Percentiles rank a stretch among this genome's conserved stretches.
Evolutionary conservation across 2,329 filamentous ascomycete species (phyloP).

Genomic region (Colletotrichum destructivum): DNA sequence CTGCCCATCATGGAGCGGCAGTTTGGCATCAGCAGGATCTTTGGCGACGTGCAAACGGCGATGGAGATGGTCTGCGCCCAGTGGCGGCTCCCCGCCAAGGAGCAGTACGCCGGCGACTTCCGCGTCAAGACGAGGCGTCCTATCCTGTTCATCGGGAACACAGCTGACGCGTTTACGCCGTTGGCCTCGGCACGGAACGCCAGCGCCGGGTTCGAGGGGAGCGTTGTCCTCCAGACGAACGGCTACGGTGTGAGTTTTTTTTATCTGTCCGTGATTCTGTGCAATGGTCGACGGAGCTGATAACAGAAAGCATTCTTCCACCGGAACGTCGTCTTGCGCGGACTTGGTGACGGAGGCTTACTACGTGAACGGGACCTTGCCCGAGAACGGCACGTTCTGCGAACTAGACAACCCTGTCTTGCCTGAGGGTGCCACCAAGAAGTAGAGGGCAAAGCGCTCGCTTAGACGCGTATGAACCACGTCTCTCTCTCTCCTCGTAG

Average conservation of each 20-base stretch:
- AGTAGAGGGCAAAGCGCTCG: not conserved
- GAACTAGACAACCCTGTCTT: constrained; percentile 35
- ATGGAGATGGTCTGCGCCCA: constrained; percentile 51
- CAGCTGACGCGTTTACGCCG: constrained; percentile 56
- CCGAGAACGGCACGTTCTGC: constrained; percentile 40
- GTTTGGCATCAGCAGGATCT: constrained; percentile 47
- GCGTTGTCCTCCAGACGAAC: constrained; percentile 54
- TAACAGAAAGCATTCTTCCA: not conserved
- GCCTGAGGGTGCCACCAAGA: not conserved
- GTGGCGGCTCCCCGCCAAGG: constrained; percentile 56
- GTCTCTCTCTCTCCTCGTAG: no score
- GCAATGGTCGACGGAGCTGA: not conserved
- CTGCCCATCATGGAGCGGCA: constrained; percentile 45
- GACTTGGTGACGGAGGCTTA: constrained; percentile 40
- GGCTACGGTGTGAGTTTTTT: constrained; percentile 53
- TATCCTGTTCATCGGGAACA: constrained; percentile 57
- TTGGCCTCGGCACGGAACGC: constrained; percentile 55
- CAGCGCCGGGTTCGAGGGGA: constrained; percentile 54
- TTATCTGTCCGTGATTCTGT: not conserved
- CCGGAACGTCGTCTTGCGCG: constrained; percentile 34
- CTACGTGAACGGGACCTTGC: constrained; percentile 43
- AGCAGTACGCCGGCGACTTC: constrained; percentile 53
- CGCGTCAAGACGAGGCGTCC: constrained; percentile 51
- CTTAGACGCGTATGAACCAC: not conserved
- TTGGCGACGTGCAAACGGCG: constrained; percentile 44